Evolutionary conservation across 1,284 basidiomycete genomes (phyloP).

Genomic region (Ganoderma lucidum): DNA sequence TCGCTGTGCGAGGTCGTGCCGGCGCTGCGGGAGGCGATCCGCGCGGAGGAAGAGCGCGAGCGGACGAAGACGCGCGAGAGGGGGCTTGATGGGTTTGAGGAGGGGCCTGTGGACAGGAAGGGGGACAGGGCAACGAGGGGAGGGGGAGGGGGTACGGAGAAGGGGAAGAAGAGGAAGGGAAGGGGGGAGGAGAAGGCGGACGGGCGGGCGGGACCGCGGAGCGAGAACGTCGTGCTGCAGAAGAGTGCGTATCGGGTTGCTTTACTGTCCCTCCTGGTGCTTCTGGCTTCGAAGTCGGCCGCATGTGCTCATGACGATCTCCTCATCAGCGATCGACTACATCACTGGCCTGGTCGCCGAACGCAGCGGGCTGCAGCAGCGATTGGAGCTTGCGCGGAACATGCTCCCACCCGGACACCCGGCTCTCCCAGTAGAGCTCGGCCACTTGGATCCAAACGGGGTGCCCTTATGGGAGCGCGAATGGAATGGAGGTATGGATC

Average conservation of each 20-base stretch:
- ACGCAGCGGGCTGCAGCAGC: slow-evolving; percentile 60
- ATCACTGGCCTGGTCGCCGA: slow-evolving; percentile 70
- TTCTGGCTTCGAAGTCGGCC: slow-evolving; percentile 7
- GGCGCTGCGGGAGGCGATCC: slow-evolving; percentile 79
- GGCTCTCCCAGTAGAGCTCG: slow-evolving; percentile 46
- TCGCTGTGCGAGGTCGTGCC: slow-evolving; percentile 83
- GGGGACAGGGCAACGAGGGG: slow-evolving; percentile 14
- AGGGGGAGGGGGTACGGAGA: slow-evolving; percentile 3
- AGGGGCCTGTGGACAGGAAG: slow-evolving; percentile 27
- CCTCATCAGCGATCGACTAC: slow-evolving; percentile 80
- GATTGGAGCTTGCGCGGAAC: slow-evolving; percentile 66
- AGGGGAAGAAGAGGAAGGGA: slow-evolving; percentile 45
- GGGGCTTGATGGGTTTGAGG: slow-evolving; percentile 20
- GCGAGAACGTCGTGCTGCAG: slow-evolving; percentile 84
- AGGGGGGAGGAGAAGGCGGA: slow-evolving; percentile 67
- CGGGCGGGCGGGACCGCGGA: slow-evolving; percentile 83
- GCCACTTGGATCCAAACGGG: slow-evolving; percentile 39
- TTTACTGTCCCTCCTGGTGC: background rate
- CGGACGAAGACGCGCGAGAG: slow-evolving; percentile 5
- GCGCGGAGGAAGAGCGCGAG: slow-evolving; percentile 64
- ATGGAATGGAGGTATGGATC: slow-evolving; percentile 74
- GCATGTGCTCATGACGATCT: background rate
- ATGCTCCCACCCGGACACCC: slow-evolving; percentile 65
- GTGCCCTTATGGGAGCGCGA: slow-evolving; percentile 75
- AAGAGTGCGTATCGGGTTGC: slow-evolving; percentile 68